Conservation (phyloP, 768 basidiomycete species). For the Tulasnella sp. region DNA sequence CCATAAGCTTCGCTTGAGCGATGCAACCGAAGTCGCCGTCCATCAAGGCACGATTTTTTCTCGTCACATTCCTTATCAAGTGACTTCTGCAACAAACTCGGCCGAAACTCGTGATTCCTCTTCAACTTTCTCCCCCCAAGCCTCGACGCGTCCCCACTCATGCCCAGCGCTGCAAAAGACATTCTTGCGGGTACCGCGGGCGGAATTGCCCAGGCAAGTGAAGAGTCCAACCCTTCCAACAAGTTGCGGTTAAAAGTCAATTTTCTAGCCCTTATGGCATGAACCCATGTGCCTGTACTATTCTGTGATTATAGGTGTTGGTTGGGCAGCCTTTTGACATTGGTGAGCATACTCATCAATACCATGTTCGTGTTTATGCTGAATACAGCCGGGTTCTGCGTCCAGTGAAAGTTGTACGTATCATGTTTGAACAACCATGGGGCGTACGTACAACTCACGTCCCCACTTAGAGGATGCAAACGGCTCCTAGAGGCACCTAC, state of each 20-base stretch:
- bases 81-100: too few relatives aligned
- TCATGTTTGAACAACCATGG: neutral
- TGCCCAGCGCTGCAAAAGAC: conserved; percentile 73
- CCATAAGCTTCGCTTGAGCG: too few relatives aligned
- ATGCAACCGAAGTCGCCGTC: too few relatives aligned
- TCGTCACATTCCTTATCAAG: too few relatives aligned
- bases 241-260: neutral
- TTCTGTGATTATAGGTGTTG: conserved; percentile 59
- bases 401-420: conserved; percentile 19
- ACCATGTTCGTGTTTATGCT: neutral
- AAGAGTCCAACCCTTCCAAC: too few relatives aligned
- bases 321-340: conserved; percentile 95
- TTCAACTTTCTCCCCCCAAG: too few relatives aligned
- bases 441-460: neutral
- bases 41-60: too few relatives aligned
- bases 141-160: too few relatives aligned
- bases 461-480: conserved; percentile 73
- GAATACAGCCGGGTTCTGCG: neutral
- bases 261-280: conserved; percentile 13
- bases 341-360: conserved; percentile 40
- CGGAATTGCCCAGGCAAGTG: conserved; percentile 67
- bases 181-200: conserved; percentile 83
- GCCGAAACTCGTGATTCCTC: too few relatives aligned
- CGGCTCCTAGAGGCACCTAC: conserved; percentile 80
- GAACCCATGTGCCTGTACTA: too few relatives aligned